Base-by-base conservation (phyloP, 2,329 filamentous ascomycete genomes). In the Trichothecium roseum region DNA sequence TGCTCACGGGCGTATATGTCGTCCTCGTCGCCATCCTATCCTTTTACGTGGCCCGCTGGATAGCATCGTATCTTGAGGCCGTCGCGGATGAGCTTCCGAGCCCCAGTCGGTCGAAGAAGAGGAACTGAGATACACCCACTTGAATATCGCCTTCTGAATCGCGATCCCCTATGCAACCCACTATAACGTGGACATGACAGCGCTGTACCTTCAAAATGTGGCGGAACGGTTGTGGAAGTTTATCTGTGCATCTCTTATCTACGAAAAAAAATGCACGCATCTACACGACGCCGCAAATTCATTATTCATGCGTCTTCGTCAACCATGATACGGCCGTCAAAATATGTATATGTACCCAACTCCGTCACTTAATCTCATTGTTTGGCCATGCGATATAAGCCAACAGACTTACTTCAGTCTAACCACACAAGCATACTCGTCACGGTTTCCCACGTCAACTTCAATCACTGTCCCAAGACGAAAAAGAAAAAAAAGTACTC, bases 1-100 rank as follows among this genome's bases (percentile, higher is more conserved):
- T 82, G 16, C 78, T 84, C 15, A 89, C 82, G 2, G 74, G 74
- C 10, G 62, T 60, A 26, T 94, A 87, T 56, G 68, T 93, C 36
- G 48, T 69, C 4, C 45, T 72, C 3, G 69, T 94, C 36, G 74
- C 76, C n/a, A 41, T 59, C 18, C 43, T 53, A 27, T 62, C 62
- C 4, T 67, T 57, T 56, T 56, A 65, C 36, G 47, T 68, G n/a
- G 63, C 66, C 27, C 53, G 48, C 38, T 51, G 51, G 39, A 48
- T 52, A 15, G 49, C 48, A 16, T 44, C 44, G 6, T 24, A 17
- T 10, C 30, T 36, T 13, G 13, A 26, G 20, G 26, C 26, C 28
- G 12, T 38, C 18, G 27, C 32, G 18, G 35, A 32, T 13, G 6
- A 18, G 17, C 28, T 20, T 6, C 13, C 14, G n/a, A 30, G 24